Evolutionary conservation across 2,329 filamentous ascomycete species (phyloP).

Genomic region (Tolypocladium tropicale): DNA sequence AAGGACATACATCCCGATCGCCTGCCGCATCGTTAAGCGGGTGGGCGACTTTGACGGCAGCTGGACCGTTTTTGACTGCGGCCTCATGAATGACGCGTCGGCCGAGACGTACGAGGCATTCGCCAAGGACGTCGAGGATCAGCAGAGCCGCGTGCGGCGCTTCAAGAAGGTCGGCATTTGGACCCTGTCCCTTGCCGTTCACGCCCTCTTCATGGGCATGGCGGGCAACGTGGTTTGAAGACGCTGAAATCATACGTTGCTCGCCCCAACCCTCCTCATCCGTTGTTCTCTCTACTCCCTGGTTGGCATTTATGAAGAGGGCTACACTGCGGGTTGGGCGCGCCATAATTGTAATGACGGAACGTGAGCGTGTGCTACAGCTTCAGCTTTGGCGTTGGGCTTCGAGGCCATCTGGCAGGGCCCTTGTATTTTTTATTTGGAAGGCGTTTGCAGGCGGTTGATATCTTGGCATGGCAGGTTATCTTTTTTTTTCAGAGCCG

Average conservation of each 20-base stretch:
- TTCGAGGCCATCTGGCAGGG: neutral
- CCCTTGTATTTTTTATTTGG: neutral
- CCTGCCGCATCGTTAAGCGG: conserved; percentile 86
- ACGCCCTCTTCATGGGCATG: conserved; percentile 91
- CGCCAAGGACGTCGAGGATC: conserved; percentile 79
- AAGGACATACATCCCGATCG: conserved; percentile 89
- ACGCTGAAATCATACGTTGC: neutral
- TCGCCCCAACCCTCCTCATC: neutral
- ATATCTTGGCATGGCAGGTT: neutral
- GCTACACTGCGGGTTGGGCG: neutral
- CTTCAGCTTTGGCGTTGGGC: neutral
- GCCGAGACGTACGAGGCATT: conserved; percentile 94
- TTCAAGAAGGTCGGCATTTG: conserved; percentile 96
- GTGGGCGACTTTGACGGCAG: conserved; percentile 85
- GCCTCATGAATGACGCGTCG: conserved; percentile 85
- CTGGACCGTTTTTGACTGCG: conserved; percentile 91
- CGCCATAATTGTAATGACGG: neutral
- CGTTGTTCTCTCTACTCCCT: neutral
- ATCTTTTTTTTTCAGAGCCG: neutral
- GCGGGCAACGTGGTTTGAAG: conserved; percentile 62
- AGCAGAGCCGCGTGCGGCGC: conserved; percentile 72
- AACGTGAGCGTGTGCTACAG: neutral
- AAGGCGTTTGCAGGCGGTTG: neutral
- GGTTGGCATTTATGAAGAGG: neutral
- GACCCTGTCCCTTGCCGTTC: conserved; percentile 85